Conservation (phyloP, 257 asterid species). For the Osmanthus fragrans region DNA sequence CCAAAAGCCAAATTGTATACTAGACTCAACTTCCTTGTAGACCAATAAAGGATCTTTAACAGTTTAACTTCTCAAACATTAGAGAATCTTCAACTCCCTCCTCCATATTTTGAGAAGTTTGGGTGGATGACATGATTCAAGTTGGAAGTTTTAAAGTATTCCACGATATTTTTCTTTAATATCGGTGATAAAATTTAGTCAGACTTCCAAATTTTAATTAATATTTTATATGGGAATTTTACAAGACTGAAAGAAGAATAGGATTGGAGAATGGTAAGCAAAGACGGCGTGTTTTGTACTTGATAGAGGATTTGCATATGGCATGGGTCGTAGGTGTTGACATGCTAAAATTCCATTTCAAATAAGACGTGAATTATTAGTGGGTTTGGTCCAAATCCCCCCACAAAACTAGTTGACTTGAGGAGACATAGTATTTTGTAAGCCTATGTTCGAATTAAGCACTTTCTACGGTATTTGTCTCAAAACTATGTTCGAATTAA, state of each 20-base stretch:
- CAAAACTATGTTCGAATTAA: neutral
- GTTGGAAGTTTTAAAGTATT: neutral
- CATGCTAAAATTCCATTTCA: neutral
- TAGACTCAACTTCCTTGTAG: constrained; percentile 10
- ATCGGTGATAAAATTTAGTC: neutral
- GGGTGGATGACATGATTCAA: neutral
- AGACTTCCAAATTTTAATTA: neutral
- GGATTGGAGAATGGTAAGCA: neutral
- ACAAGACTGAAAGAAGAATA: neutral
- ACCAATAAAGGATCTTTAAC: neutral
- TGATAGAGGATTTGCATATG: neutral
- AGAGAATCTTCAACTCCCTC: neutral
- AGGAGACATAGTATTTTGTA: neutral
- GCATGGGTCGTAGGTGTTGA: neutral
- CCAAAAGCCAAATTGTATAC: constrained; percentile 19
- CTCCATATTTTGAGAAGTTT: neutral
- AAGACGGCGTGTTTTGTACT: neutral
- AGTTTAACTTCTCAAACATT: neutral
- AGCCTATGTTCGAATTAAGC: neutral
- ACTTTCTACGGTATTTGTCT: neutral
- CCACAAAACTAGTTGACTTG: neutral
- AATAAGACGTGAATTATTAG: neutral
- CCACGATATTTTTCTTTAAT: neutral
- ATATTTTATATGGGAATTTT: neutral
- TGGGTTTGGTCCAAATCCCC: neutral